Evolutionary conservation across 495 filamentous ascomycete genomes (phyloP), one percentile per base, ranked within the genome.

Genomic region (Bryoglossum gracile): DNA sequence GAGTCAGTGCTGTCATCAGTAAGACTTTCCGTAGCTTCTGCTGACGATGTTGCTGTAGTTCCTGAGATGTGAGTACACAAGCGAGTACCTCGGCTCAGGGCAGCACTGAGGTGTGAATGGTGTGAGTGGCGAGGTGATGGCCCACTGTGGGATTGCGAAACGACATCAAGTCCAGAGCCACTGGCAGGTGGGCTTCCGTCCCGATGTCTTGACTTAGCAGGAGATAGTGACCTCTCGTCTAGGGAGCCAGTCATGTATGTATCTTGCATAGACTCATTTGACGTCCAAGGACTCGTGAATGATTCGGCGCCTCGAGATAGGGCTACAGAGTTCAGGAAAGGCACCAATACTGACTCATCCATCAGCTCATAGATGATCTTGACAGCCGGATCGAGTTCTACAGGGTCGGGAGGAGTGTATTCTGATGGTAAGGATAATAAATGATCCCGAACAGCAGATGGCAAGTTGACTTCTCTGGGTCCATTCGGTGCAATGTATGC

Each of bases 301-400:
- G 54, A 44, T 43, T 61, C 52, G 23, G 59, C 35, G 14, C 62
- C 45, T 24, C 68, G 55, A 42, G 68, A 54, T 24, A 68, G 61
- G 30, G 69, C 55, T 45, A 75, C 67, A 4, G 73, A 76, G 56
- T 87, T 88, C 16, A 92, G 69, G 62, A 92, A 94, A 0, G 87
- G 84, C 0, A 87, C 82, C 24, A 92, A 71, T 2, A 97, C 88
- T 2, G 88, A 95, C 57, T 96, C 92, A 59, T 96, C 90, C 88
- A 99, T 97, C 50, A 99, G 68, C 49, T 97, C 91, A 62, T 89
- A 88, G 13, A 95, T 84, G 43, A 94, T 91, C 48, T 81, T 76
- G 14, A 92, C 87, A n/a, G 92, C 92, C n/a, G 82, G 72, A 57
- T 94, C 87, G 19, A 99, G 73, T 25, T 80, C 76, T 40, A 84